A percentile compares a stretch with the other conserved stretches of the same genome.
These are phyloP conservation scores for Rachicladosporium sp. DNA, from an alignment of 2,329 filamentous ascomycete genomes.

Conservation along the genomic window DNA sequence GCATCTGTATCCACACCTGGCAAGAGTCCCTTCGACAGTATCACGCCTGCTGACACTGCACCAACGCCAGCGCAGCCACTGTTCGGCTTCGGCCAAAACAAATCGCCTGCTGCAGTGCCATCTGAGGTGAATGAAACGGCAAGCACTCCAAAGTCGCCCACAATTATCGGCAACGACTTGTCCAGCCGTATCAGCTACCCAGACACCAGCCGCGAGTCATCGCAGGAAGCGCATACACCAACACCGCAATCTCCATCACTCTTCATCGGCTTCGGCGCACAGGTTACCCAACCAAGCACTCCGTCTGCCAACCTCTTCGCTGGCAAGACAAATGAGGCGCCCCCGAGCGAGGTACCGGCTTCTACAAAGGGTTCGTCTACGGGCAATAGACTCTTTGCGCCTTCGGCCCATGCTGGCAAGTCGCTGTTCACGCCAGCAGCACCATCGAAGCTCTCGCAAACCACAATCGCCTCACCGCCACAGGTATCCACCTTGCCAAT, in stretches of 20 bases:
- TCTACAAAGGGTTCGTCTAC: no score
- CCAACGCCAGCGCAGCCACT: not conserved
- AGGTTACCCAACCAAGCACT: not conserved
- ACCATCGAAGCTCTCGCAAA: no score
- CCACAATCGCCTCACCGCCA: no score
- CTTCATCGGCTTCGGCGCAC: not conserved
- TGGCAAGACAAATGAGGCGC: not conserved
- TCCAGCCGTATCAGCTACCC: conserved; percentile 4
- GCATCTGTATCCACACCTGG: not conserved
- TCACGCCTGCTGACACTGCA: conserved; percentile 4
- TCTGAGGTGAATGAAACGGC: not conserved
- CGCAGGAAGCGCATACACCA: conserved; percentile 1
- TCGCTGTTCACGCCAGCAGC: no score
- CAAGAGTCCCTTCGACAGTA: conserved; percentile 9
- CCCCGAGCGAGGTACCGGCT: no score
- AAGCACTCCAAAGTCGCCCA: conserved; percentile 3
- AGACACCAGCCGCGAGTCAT: conserved; percentile 3
- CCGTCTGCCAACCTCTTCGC: not conserved
- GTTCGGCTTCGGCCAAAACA: no score
- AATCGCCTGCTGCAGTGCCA: no score
- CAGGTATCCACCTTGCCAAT: no score
- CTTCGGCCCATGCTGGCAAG: no score
- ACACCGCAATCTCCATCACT: not conserved
- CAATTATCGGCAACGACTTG: conserved; percentile 1
- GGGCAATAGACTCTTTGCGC: no score